These are phyloP conservation scores for Viola pubescens DNA, from an alignment of 441 rosid species.

Conservation along the genomic window DNA sequence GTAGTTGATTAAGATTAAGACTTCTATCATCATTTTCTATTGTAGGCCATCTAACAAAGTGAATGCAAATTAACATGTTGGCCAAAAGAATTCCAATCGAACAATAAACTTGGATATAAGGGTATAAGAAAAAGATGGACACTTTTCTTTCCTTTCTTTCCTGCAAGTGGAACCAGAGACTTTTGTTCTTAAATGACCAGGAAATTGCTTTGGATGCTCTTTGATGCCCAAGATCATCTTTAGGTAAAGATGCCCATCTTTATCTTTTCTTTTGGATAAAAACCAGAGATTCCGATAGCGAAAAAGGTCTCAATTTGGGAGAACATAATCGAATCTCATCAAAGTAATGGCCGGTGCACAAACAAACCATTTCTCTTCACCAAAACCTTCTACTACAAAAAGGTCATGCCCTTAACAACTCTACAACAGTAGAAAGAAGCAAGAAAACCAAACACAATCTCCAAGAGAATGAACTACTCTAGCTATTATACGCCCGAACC, in stretches of 20 bases:
- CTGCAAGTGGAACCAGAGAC: no score
- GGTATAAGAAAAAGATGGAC: background rate
- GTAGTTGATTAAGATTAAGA: background rate
- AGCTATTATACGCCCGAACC: slow-evolving; percentile 11
- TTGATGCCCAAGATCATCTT: background rate
- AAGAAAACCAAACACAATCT: background rate
- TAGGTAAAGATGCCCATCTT: slow-evolving; percentile 13
- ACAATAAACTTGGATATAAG: no score
- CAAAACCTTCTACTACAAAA: background rate
- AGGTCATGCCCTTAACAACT: background rate
- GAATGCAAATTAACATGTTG: no score
- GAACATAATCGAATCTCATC: slow-evolving; percentile 9
- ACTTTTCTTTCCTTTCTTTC: no score
- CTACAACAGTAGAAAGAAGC: background rate
- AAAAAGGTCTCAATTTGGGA: background rate
- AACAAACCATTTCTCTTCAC: background rate
- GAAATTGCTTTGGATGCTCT: slow-evolving; percentile 17
- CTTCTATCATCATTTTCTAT: background rate
- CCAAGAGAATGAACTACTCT: background rate
- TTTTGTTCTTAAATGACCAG: no score
- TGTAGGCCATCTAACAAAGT: no score
- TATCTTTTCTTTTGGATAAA: background rate
- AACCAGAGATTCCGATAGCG: slow-evolving; percentile 10
- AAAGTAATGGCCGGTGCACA: slow-evolving; percentile 6
- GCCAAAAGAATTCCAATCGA: no score